Evolutionary conservation across 805 yeast species (phyloP), one percentile per base, ranked within the genome.

Genomic region (Spathaspora arborariae): DNA sequence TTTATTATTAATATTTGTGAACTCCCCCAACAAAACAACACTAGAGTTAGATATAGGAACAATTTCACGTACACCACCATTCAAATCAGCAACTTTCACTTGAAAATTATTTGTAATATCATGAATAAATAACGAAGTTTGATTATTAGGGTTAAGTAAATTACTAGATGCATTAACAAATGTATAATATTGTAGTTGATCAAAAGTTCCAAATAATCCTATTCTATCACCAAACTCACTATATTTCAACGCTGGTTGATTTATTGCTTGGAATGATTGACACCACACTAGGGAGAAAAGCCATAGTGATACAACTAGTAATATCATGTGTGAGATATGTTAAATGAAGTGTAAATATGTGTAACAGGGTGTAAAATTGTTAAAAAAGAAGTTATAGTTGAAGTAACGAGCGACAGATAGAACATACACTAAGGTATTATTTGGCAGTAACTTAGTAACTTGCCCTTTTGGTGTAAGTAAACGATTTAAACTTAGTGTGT

Each of bases 1-100:
- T 13, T 57, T 38, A 45, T 56, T 56, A 46, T 69, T 68, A 49
- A 70, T 52, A n/a, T 52, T 24, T 26, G 69, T 55, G 53, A 70
- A 72, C 50, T 68, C 58, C 3, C 77, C 77, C 33, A 57, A 57
- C 19, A 72, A 48, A 20, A 72, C 55, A 16, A 69, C 56, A 5
- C 67, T 49, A 42, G 63, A 65, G 15, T 55, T 44, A 34, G 64
- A 47, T 33, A 69, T 51, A 13, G 53, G 50, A 42, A 56, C 56
- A 7, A 69, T 40, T 51, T 62, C 66, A 33, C 57, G 45, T 13
- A 70, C 62, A 9, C 46, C 22, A 20, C 75, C 75, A 42, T 65
- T 52, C n/a, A 65, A 41, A n/a, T 58, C 46, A 21, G 68, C 74
- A 24, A 70, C 40, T 34, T 52, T 42, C 26, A 55, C 26, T 22